Conservation (phyloP, 176 grass and related monocot genomes). For the Ananas comosus region DNA sequence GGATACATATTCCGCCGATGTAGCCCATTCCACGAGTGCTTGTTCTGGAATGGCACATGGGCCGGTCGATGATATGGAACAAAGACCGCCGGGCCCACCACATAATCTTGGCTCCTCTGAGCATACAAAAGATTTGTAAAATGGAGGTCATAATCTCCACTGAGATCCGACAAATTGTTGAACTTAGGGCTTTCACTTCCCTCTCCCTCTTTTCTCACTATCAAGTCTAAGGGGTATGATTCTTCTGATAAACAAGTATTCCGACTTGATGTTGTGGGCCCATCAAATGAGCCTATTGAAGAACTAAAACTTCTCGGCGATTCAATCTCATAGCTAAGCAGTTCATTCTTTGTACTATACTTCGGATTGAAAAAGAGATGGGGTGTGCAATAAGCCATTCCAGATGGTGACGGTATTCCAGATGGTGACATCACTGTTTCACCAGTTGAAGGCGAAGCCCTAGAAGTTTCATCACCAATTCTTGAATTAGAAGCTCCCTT, state of each 20-base stretch:
- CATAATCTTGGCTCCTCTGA: slow-evolving; percentile 26
- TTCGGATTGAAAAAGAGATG: slow-evolving; percentile 26
- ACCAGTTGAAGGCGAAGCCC: slow-evolving; percentile 22
- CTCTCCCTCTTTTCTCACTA: slow-evolving; percentile 18
- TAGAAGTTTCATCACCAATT: slow-evolving; percentile 19
- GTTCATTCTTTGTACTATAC: slow-evolving; percentile 15
- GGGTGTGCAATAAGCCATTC: slow-evolving; percentile 18
- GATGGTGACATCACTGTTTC: slow-evolving; percentile 21
- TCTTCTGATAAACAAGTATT: slow-evolving; percentile 13
- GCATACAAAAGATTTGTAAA: slow-evolving; percentile 47
- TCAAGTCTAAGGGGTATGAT: slow-evolving; percentile 16
- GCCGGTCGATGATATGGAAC: slow-evolving; percentile 27
- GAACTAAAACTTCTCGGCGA: slow-evolving; percentile 8
- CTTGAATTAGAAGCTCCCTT: slow-evolving; percentile 21
- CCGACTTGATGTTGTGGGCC: background rate
- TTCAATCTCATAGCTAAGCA: slow-evolving; percentile 18
- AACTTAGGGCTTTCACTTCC: slow-evolving; percentile 22
- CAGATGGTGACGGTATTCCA: slow-evolving; percentile 24
- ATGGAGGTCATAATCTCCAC: slow-evolving; percentile 37
- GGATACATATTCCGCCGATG: slow-evolving; percentile 39
- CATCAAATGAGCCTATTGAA: slow-evolving; percentile 1
- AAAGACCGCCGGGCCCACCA: slow-evolving; percentile 16
- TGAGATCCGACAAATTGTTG: slow-evolving; percentile 44
- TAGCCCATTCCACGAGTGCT: slow-evolving; percentile 37
- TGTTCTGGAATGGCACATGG: slow-evolving; percentile 41